Evolutionary conservation across 352 stramenopile species (phyloP).

Genomic region (Phytophthora palmivora): DNA sequence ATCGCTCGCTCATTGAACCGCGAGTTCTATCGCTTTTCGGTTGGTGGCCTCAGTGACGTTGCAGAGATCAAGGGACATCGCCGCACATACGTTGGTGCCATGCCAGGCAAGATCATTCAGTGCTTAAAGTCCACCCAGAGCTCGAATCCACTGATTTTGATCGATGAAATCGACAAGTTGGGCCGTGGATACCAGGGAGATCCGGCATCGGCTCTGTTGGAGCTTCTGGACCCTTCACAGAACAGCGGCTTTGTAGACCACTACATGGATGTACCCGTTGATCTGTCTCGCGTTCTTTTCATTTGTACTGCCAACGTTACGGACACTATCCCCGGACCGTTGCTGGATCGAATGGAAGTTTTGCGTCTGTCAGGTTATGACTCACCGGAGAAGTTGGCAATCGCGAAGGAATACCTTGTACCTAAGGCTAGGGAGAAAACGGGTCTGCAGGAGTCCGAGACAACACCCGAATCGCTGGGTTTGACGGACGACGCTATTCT

Average conservation of each 20-base stretch:
- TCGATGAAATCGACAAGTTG: constrained; percentile 96
- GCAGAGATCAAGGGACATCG: constrained; percentile 99
- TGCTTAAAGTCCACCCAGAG: constrained; percentile 97
- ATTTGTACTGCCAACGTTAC: constrained; percentile 96
- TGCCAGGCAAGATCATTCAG: constrained; percentile 99
- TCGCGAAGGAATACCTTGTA: constrained; percentile 98
- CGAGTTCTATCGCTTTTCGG: constrained; percentile 98
- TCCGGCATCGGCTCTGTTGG: constrained; percentile 95
- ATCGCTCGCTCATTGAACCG: constrained; percentile 97
- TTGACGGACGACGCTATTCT: constrained; percentile 95
- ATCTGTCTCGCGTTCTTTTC: constrained; percentile 97
- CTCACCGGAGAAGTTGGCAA: constrained; percentile 97
- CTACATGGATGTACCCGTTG: constrained; percentile 98
- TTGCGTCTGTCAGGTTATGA: constrained; percentile 97
- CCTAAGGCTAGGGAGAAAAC: constrained; percentile 96
- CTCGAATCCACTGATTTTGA: constrained; percentile 98
- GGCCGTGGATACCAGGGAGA: constrained; percentile 92
- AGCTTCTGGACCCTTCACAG: constrained; percentile 97
- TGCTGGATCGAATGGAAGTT: constrained; percentile 99
- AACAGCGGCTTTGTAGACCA: constrained; percentile 98
- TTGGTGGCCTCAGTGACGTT: constrained; percentile 97
- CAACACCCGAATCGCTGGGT: constrained; percentile 84
- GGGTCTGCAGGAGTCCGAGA: constrained; percentile 75
- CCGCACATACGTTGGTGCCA: constrained; percentile 98
- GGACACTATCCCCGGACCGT: constrained; percentile 96